phyloP scores from a whole-genome alignment of 352 stramenopile species.

The Globisporangium ultimum region DNA sequence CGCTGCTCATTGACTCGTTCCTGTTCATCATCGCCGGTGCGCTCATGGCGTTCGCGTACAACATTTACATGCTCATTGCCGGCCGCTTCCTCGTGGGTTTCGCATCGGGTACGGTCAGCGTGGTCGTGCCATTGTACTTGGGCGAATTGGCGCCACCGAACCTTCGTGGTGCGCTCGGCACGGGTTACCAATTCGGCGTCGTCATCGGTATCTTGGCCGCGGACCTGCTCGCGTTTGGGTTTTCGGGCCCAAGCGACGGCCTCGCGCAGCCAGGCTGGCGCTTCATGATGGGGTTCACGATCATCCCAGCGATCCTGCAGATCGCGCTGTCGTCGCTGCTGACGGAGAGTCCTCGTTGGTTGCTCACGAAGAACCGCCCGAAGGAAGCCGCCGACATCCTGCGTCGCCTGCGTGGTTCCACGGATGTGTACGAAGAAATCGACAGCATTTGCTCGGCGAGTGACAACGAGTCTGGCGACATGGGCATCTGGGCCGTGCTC shows the following conservation, averaged over 20 bases:
- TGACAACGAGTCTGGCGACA: slow-evolving; percentile 64
- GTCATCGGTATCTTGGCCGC: slow-evolving; percentile 57
- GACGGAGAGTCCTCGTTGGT: slow-evolving; percentile 65
- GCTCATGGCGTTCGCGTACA: slow-evolving; percentile 57
- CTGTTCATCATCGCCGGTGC: slow-evolving; percentile 59
- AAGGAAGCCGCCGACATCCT: slow-evolving; percentile 74
- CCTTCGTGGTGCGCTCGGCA: slow-evolving; percentile 64
- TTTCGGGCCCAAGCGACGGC: slow-evolving; percentile 51
- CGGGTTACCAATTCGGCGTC: slow-evolving; percentile 73
- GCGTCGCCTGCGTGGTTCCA: slow-evolving; percentile 56
- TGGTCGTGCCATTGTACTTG: slow-evolving; percentile 71
- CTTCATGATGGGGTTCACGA: slow-evolving; percentile 66
- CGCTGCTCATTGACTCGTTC: slow-evolving; percentile 53
- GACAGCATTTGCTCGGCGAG: slow-evolving; percentile 78
- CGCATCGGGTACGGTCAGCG: slow-evolving; percentile 60
- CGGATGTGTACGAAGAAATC: slow-evolving; percentile 79
- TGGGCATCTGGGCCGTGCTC: slow-evolving; percentile 67
- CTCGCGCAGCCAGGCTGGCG: slow-evolving; percentile 59
- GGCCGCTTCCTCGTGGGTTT: slow-evolving; percentile 71
- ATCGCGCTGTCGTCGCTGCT: slow-evolving; percentile 56
- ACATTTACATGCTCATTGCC: slow-evolving; percentile 71
- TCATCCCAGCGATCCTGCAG: slow-evolving; percentile 59
- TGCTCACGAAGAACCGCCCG: slow-evolving; percentile 67
- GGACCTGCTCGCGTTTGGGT: slow-evolving; percentile 49
- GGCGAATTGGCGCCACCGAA: slow-evolving; percentile 69